Evolutionary conservation across 768 basidiomycete genomes (phyloP), one percentile per base, ranked within the genome.

Genomic region (Panaeolus cyanescens): DNA sequence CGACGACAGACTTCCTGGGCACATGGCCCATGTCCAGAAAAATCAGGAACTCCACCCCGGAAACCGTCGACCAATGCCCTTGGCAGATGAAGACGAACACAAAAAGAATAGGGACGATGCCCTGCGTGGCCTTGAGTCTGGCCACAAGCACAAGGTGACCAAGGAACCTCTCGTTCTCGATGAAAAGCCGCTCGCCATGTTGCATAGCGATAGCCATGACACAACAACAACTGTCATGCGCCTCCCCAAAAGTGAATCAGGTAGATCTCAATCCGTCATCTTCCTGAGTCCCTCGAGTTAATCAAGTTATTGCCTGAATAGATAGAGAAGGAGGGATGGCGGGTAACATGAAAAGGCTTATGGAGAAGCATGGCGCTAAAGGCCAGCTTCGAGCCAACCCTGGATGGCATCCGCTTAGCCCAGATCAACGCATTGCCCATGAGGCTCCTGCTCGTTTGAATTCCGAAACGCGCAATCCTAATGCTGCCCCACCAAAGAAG

Each of bases 391-490:
- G 64, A 50, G 32, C 54, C 2, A 64, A 64, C 34, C 63, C 60
- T 28, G 63, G 63, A 10, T 61, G 59, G 59, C 56, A 61, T 1
- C 59, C 61, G 32, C 61, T 60, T 30, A 57, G 56, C 56, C 60
- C 64, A 15, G 42, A 59, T 19, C 64, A 65, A 59, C 60, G 36
- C 9, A 57, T 57, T 20, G 64, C 57, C 45, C 64, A 65, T 37
- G 64, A 65, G 39, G 64, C 64, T 5, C 61, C 64, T 7, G 64
- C 32, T 30, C 59, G 40, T 19, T 22, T 42, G 19, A 42, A 42
- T 20, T 20, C 19, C 3, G 19, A 42, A 20, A 42, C 40, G 5
- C 6, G 3, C 3, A 20, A 42, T 12, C 40, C 40, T 22, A 42
- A 42, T 22, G 40, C 40, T 20, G 5, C n/a, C n/a, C n/a, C 40